Evolutionary conservation across 2,329 filamentous ascomycete genomes (phyloP), one percentile per base, ranked within the genome.

Genomic region (Colletotrichum spaethianum): DNA sequence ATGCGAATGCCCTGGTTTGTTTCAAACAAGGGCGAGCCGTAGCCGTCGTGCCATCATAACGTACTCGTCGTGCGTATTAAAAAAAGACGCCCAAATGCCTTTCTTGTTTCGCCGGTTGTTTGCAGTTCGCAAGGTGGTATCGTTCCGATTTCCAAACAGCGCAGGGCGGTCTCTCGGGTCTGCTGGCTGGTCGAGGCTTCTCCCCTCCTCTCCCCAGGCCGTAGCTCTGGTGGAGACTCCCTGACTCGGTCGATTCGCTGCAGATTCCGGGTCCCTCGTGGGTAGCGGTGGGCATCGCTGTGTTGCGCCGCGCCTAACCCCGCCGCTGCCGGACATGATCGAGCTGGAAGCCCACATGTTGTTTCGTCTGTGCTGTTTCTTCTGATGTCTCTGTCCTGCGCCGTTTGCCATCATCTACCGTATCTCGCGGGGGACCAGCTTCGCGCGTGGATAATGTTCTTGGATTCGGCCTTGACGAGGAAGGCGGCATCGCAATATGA

Each of bases 401-500:
- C 9, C 16, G 28, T 36, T 52, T 6, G 18, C 14, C 33, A 18
- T 71, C 62, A 73, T 5, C 48, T 48, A 31, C 67, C 50, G 28
- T 71, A 67, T 6, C 59, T 63, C 8, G 55, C 18, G 14, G 67
- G 67, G 11, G 14, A 64, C 57, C 67, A 72, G 20, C 42, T 53
- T 4, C 59, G 61, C 1, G 64, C 72, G 9, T 46, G 23, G 23
- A 74, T 67, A 9, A 74, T 60, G 31, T 73, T 65, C 18, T 40
- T 44, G 2, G 69, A 50, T 9, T 74, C 69, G 46, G 72, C 52
- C 23, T 69, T 74, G 44, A 53, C 72, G 36, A 73, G 59, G 55
- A 59, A 74, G 28, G 40, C 69, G 23, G 63, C 63, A 20, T 74
- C 72, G 64, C 72, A 74, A 0, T 69, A 73, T 14, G 72, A 73